Evolutionary conservation across 257 asterid genomes (phyloP).

Genomic region (Penstemon newberryi): DNA sequence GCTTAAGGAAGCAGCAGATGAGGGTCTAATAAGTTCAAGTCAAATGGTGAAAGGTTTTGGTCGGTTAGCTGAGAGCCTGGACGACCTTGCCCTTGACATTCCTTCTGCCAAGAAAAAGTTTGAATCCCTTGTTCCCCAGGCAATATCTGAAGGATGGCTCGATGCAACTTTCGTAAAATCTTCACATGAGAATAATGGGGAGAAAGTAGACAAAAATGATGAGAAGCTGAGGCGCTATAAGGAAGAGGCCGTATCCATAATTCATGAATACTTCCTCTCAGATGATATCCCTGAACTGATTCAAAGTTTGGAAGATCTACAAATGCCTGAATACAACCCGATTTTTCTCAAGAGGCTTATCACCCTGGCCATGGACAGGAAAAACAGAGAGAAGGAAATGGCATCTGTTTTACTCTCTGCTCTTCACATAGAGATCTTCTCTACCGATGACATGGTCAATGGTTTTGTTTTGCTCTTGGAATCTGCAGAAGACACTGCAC

Average conservation of each 20-base stretch:
- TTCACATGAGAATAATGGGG: constrained; percentile 45
- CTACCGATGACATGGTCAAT: constrained; percentile 81
- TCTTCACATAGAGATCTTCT: constrained; percentile 80
- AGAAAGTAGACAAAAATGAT: constrained; percentile 42
- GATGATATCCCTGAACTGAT: constrained; percentile 97
- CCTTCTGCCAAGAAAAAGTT: constrained; percentile 78
- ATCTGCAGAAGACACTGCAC: constrained; percentile 92
- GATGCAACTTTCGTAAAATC: constrained; percentile 61
- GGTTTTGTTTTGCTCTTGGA: constrained; percentile 89
- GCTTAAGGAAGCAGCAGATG: constrained; percentile 86
- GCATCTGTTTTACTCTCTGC: constrained; percentile 92
- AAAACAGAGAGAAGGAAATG: constrained; percentile 94
- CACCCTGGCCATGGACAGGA: constrained; percentile 89
- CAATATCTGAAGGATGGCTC: constrained; percentile 91
- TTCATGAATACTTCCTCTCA: constrained; percentile 90
- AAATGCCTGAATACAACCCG: constrained; percentile 67
- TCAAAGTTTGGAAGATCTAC: constrained; percentile 79
- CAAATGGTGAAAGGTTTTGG: constrained; percentile 87
- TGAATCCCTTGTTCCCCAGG: constrained; percentile 62
- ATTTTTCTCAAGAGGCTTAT: constrained; percentile 82
- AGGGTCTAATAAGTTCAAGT: constrained; percentile 92
- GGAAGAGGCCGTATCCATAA: constrained; percentile 68
- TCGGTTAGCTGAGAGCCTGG: constrained; percentile 83
- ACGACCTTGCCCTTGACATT: constrained; percentile 95
- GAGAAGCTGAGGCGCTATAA: constrained; percentile 75